Conservation (phyloP, 2,329 filamentous ascomycete species). For the Didymella lethalis region DNA sequence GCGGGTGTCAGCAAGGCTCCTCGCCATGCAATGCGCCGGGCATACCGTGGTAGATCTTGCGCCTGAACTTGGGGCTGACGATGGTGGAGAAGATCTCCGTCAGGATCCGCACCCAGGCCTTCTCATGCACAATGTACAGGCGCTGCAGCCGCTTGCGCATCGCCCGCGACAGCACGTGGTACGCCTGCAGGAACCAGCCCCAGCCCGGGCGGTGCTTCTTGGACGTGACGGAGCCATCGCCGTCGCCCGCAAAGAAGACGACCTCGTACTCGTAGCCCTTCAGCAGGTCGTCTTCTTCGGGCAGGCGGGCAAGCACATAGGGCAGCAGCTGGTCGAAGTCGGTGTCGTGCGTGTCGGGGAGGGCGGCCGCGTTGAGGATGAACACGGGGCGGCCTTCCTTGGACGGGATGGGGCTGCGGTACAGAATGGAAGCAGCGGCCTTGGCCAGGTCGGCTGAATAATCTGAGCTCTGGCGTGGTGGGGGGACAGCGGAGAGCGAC, state of each 20-base stretch:
- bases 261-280: conserved; percentile 64
- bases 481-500: conserved; percentile 59
- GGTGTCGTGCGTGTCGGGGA: conserved; percentile 62
- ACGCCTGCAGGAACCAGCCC: conserved; percentile 66
- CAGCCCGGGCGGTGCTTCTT: conserved; percentile 61
- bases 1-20: background rate
- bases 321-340: conserved; percentile 64
- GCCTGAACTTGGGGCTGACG: conserved; percentile 64
- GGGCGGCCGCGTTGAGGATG: conserved; percentile 64
- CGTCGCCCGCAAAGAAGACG: conserved; percentile 65
- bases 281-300: conserved; percentile 63
- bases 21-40: background rate
- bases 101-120: conserved; percentile 64
- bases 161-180: conserved; percentile 63
- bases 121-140: conserved; percentile 66
- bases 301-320: conserved; percentile 63
- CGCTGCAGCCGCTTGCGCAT: conserved; percentile 64
- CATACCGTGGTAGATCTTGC: conserved; percentile 63
- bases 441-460: conserved; percentile 59
- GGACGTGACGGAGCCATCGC: conserved; percentile 54
- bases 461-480: conserved; percentile 54
- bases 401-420: conserved; percentile 61
- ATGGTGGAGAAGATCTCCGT: conserved; percentile 65
- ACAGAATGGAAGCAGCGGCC: conserved; percentile 62
- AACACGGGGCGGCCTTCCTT: conserved; percentile 60